These are phyloP conservation scores for Lachnellula suecica DNA, from an alignment of 2,329 filamentous ascomycete genomes.

Conservation along the genomic window DNA sequence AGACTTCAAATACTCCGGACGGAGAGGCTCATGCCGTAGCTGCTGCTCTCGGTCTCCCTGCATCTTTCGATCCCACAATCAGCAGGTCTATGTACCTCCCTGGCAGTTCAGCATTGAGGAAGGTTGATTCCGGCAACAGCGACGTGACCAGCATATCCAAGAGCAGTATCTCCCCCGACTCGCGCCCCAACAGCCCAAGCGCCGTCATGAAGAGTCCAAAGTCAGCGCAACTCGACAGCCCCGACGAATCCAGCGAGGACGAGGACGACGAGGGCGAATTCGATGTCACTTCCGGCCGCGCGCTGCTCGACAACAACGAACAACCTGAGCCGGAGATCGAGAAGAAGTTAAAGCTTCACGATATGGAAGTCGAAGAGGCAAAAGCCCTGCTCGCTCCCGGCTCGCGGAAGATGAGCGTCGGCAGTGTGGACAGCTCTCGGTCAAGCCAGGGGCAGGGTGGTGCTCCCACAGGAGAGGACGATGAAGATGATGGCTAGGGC, in stretches of 20 bases:
- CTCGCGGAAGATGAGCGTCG: constrained; percentile 25
- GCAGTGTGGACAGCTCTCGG: constrained; percentile 20
- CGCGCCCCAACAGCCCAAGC: constrained; percentile 32
- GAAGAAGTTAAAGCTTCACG: constrained; percentile 53
- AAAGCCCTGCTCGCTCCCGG: constrained; percentile 43
- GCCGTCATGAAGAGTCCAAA: constrained; percentile 44
- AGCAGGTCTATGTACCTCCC: constrained; percentile 51
- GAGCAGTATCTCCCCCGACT: constrained; percentile 32
- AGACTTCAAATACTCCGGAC: constrained; percentile 41
- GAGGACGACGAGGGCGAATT: constrained; percentile 37
- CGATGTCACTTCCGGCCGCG: constrained; percentile 28
- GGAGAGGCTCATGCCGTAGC: constrained; percentile 66
- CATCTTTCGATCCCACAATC: constrained; percentile 62
- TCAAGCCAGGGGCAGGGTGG: not conserved
- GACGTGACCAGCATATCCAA: constrained; percentile 20
- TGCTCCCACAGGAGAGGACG: constrained; percentile 6
- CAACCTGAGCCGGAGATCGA: constrained; percentile 21
- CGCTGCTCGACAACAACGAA: constrained; percentile 24
- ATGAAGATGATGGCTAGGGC: constrained; percentile 4
- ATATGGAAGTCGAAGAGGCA: constrained; percentile 60
- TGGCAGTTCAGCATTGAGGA: constrained; percentile 16
- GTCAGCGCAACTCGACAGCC: constrained; percentile 27
- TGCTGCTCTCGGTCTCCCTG: constrained; percentile 60
- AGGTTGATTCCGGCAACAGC: constrained; percentile 27
- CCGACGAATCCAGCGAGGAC: constrained; percentile 36